phyloP scores from a whole-genome alignment of 2,329 filamentous ascomycete genomes.

The Cordyceps cicadae region DNA sequence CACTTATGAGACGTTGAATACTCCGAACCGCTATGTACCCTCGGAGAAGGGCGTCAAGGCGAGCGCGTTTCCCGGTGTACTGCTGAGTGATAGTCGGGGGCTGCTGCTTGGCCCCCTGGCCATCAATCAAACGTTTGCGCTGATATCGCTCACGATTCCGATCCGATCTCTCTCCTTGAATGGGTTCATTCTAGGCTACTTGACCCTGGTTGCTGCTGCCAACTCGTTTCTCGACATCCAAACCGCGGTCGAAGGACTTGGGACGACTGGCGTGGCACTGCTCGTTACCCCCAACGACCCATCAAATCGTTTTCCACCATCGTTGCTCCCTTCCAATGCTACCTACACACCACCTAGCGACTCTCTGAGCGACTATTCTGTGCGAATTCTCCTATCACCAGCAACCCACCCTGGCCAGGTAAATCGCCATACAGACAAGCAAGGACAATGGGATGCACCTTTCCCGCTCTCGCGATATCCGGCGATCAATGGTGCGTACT shows the following conservation, averaged over 20 bases:
- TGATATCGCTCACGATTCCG: conserved; percentile 75
- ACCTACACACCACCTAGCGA: conserved; percentile 32
- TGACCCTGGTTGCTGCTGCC: conserved; percentile 71
- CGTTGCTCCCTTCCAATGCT: conserved; percentile 37
- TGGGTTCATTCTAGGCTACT: conserved; percentile 66
- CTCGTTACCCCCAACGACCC: conserved; percentile 58
- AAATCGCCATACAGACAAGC: conserved; percentile 37
- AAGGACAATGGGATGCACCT: conserved; percentile 34
- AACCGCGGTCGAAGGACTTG: conserved; percentile 60
- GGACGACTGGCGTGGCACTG: conserved; percentile 59
- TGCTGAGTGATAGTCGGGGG: conserved; percentile 42
- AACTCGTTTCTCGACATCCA: conserved; percentile 54
- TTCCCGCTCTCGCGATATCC: conserved; percentile 58
- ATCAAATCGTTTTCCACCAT: conserved; percentile 55
- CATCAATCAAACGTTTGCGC: conserved; percentile 63
- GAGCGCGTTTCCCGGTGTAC: conserved; percentile 41
- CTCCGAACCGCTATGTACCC: conserved; percentile 32
- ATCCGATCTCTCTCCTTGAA: conserved; percentile 58
- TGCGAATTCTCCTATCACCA: conserved; percentile 56
- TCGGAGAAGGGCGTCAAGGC: conserved; percentile 36
- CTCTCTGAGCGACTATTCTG: conserved; percentile 33
- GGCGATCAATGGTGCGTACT: conserved; percentile 53
- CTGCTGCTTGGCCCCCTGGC: conserved; percentile 70
- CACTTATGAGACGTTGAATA: conserved; percentile 47
- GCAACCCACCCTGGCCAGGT: conserved; percentile 26